These are phyloP conservation scores for Prunus mume DNA, from an alignment of 306 rosid genomes.

Conservation along the genomic window DNA sequence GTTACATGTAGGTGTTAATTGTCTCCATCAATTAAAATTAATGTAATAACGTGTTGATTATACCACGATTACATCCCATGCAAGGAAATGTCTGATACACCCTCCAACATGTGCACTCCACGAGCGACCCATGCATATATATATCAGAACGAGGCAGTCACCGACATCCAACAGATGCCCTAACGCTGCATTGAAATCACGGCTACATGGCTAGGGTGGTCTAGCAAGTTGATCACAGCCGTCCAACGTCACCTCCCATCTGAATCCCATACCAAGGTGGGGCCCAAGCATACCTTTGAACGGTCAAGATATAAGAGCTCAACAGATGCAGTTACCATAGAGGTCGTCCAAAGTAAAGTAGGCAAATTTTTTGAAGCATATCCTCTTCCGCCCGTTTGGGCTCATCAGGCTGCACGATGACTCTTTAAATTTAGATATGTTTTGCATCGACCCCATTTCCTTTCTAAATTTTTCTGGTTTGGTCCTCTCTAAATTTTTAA, in stretches of 20 bases:
- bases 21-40: too few species aligned
- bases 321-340: neutral
- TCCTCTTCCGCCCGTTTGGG: conserved; percentile 10
- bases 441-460: too few species aligned
- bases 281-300: neutral
- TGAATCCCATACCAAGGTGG: neutral
- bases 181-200: neutral
- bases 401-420: neutral
- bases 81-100: neutral
- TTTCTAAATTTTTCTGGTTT: neutral
- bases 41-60: too few species aligned
- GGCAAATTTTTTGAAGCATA: neutral
- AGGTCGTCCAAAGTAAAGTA: neutral
- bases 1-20: too few species aligned
- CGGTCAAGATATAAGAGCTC: neutral
- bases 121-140: neutral
- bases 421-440: neutral
- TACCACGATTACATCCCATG: neutral
- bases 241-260: neutral
- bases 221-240: conserved; percentile 5
- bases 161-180: neutral
- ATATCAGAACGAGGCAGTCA: neutral
- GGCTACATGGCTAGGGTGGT: neutral
- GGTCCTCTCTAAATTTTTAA: neutral
- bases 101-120: neutral